These are phyloP conservation scores for Durotheca rogersii DNA, from an alignment of 495 filamentous ascomycete genomes.

Conservation along the genomic window DNA sequence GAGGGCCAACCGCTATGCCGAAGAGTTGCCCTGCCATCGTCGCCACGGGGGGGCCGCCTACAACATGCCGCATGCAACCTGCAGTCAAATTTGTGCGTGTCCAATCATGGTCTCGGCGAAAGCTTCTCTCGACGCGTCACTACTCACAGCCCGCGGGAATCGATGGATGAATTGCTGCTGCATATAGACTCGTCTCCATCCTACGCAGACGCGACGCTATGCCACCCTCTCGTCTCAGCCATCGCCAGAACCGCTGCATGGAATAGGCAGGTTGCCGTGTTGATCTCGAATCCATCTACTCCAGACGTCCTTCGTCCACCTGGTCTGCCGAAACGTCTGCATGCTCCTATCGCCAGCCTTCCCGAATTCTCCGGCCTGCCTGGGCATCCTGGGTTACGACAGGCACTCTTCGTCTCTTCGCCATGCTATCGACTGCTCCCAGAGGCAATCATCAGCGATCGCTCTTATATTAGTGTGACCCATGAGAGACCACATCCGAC, in stretches of 20 bases:
- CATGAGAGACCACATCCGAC: conserved; percentile 21
- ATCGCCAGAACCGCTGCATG: conserved; percentile 11
- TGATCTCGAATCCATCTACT: conserved; percentile 26
- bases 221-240: conserved; percentile 6
- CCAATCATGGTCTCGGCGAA: conserved; percentile 19
- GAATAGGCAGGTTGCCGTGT: conserved; percentile 27
- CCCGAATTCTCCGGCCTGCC: conserved; percentile 34
- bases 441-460: conserved; percentile 22
- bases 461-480: conserved; percentile 7
- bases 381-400: conserved; percentile 38
- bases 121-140: conserved; percentile 32
- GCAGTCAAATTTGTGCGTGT: conserved; percentile 21
- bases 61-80: conserved; percentile 21
- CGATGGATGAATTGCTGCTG: conserved; percentile 20
- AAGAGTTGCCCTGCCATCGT: conserved; percentile 16
- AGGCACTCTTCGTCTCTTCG: conserved; percentile 20
- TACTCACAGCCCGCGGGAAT: conserved; percentile 9
- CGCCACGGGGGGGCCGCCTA: conserved; percentile 21
- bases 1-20: conserved; percentile 28
- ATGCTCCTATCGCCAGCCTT: conserved; percentile 28
- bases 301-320: conserved; percentile 6
- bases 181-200: conserved; percentile 9
- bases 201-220: conserved; percentile 10
- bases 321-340: conserved; percentile 15
- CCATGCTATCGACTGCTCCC: conserved; percentile 3